Percentiles rank a stretch among this genome's conserved stretches.
Conservation (phyloP, 495 filamentous ascomycete genomes). For the Aspergillus homomorphus region DNA sequence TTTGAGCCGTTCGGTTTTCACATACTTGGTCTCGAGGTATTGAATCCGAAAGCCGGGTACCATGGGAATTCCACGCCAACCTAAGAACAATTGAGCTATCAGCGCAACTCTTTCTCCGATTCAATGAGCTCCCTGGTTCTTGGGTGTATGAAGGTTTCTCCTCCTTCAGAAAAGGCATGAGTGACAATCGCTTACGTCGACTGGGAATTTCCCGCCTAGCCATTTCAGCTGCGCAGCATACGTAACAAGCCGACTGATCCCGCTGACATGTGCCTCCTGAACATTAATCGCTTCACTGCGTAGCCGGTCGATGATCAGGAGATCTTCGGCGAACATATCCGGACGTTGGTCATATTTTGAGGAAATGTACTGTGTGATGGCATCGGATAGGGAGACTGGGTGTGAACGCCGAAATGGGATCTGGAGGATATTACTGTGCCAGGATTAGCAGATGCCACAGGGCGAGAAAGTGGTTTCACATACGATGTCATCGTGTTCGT, state of each 20-base stretch:
- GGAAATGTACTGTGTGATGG: slow-evolving; percentile 95
- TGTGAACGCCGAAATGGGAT: slow-evolving; percentile 87
- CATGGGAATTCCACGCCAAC: slow-evolving; percentile 94
- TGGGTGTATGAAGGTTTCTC: slow-evolving; percentile 6
- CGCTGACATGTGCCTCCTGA: slow-evolving; percentile 84
- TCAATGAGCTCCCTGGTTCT: no score
- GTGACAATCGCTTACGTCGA: slow-evolving; percentile 62
- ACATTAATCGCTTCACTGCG: slow-evolving; percentile 81
- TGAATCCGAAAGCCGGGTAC: slow-evolving; percentile 91
- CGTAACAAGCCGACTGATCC: slow-evolving; percentile 76
- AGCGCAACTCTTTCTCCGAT: neutral
- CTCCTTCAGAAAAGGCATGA: neutral
- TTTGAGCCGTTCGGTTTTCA: slow-evolving; percentile 1
- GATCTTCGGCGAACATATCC: slow-evolving; percentile 91
- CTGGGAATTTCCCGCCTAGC: slow-evolving; percentile 93
- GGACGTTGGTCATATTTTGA: slow-evolving; percentile 99
- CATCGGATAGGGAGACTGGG: slow-evolving; percentile 67
- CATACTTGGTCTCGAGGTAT: slow-evolving; percentile 67
- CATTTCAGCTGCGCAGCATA: slow-evolving; percentile 94
- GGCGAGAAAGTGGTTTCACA: slow-evolving; percentile 14
- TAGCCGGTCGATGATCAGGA: slow-evolving; percentile 80
- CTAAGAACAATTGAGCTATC: slow-evolving; percentile 37
- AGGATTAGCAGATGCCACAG: neutral
- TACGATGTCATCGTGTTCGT: slow-evolving; percentile 44
- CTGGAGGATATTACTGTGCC: slow-evolving; percentile 50